Base-by-base conservation (phyloP, 345 rosid genomes). In the Aethionema arabicum region DNA sequence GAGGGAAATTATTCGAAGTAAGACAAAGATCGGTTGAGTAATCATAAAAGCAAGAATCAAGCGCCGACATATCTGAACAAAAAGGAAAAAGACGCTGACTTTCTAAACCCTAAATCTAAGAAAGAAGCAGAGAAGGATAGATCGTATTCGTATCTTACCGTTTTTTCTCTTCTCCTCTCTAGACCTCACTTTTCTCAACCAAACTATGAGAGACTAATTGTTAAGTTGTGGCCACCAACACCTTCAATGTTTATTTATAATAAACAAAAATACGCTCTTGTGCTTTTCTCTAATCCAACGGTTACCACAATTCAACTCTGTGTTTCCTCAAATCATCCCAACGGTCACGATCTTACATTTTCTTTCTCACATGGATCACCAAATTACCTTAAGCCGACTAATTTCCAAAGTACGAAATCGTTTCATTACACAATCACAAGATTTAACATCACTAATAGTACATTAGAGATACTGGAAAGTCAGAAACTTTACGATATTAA, bases 271-370 rank as follows among this genome's bases (percentile, higher is more conserved):
- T 12, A 29, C 61, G 62, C 66, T 73, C 78, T 21, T 88, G 87
- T 88, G 91, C 70, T 88, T 79, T 67, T 10, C 68, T 68, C 11
- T 10, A 11, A 12, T 85, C 83, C 72, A n/a, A 81, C 85, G 95
- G 84, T 59, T 12, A 14, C 0, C 8, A 74, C 61, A 12, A 11
- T 43, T 31, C 37, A 32, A 47, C 49, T 10, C 54, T 87, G 95
- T 87, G 95, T 76, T 87, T 85, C 77, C 83, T 83, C 55, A 2
- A 0, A 1, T 2, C 11, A 2, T 5, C 37, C 49, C 68, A 59
- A 74, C 80, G 85, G 85, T 59, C 7, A n/a, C 2, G 85, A 87
- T 85, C 52, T 0, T 30, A 7, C 0, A 10, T 5, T 47, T 10
- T 16, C 4, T 9, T 13, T 8, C 5, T 27, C 73, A 65, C 83